These are phyloP conservation scores for Ganoderma sp. DNA, from an alignment of 1,284 basidiomycete genomes.

Conservation along the genomic window DNA sequence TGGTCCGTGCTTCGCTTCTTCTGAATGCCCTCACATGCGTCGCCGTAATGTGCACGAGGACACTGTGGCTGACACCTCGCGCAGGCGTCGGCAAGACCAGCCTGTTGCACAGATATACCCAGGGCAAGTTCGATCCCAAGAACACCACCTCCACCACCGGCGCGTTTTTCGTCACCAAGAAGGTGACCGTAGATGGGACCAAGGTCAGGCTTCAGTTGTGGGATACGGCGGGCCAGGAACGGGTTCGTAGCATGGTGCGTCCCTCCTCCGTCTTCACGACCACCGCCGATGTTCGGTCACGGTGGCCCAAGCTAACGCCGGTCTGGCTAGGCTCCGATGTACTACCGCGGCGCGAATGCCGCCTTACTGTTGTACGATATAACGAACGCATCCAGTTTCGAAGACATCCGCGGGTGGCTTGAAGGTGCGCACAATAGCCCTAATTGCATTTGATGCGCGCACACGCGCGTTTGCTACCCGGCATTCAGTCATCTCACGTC, in stretches of 20 bases:
- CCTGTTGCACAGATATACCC: constrained; percentile 91
- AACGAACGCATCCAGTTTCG: constrained; percentile 88
- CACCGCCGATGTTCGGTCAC: constrained; percentile 5
- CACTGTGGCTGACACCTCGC: constrained; percentile 15
- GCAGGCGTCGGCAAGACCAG: constrained; percentile 94
- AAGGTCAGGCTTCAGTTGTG: constrained; percentile 89
- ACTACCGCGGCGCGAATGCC: constrained; percentile 97
- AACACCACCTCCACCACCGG: constrained; percentile 92
- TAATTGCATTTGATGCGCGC: constrained; percentile 3
- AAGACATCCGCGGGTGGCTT: constrained; percentile 92
- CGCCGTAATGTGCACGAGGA: neutral
- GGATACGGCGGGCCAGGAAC: constrained; percentile 99
- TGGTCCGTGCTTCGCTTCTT: constrained; percentile 52
- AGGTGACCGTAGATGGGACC: constrained; percentile 86
- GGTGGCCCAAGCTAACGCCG: constrained; percentile 25
- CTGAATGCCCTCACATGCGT: constrained; percentile 7
- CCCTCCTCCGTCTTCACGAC: constrained; percentile 24
- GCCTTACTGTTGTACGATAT: constrained; percentile 98
- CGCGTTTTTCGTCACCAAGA: constrained; percentile 94
- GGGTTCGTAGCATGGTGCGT: constrained; percentile 91
- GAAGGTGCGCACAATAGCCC: constrained; percentile 61
- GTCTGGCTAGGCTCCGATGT: constrained; percentile 86
- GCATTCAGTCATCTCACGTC: constrained; percentile 8
- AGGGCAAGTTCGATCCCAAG: constrained; percentile 87
- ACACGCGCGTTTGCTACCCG: neutral